These are phyloP conservation scores for Rutstroemia sydowiana DNA, from an alignment of 2,329 filamentous ascomycete species.

Conservation along the genomic window DNA sequence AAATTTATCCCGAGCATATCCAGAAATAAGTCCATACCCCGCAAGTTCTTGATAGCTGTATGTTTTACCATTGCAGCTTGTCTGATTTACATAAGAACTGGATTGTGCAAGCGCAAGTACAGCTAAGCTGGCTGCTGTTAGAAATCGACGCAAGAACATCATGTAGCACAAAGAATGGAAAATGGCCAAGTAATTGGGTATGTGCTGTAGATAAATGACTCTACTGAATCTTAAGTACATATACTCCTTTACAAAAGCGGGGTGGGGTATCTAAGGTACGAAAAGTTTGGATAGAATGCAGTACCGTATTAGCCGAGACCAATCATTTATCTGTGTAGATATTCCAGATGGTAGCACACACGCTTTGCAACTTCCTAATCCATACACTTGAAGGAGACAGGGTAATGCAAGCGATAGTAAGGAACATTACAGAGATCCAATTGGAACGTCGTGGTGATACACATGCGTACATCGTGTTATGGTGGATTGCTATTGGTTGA, in stretches of 20 bases:
- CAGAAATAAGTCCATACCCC: conserved; percentile 56
- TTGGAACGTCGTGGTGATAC: no score
- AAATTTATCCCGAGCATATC: conserved; percentile 54
- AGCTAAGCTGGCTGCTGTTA: conserved; percentile 5
- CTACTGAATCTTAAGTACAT: neutral
- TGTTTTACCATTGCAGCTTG: conserved; percentile 41
- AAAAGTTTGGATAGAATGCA: no score
- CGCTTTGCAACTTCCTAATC: no score
- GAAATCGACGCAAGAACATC: conserved; percentile 13
- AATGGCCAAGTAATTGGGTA: neutral
- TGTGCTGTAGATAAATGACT: neutral
- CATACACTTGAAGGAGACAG: neutral
- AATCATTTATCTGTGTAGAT: no score
- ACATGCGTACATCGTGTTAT: no score
- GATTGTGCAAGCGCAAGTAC: conserved; percentile 4
- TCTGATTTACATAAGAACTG: conserved; percentile 14
- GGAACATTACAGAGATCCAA: no score
- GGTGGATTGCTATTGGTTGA: no score
- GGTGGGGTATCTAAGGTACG: no score
- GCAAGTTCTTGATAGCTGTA: conserved; percentile 62
- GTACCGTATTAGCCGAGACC: no score
- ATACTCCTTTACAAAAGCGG: no score
- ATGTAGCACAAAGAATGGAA: neutral
- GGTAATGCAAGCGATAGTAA: no score
- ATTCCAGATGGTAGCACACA: no score